These are phyloP conservation scores for Starmera dryadoides DNA, from an alignment of 805 yeast genomes.

Conservation along the genomic window DNA sequence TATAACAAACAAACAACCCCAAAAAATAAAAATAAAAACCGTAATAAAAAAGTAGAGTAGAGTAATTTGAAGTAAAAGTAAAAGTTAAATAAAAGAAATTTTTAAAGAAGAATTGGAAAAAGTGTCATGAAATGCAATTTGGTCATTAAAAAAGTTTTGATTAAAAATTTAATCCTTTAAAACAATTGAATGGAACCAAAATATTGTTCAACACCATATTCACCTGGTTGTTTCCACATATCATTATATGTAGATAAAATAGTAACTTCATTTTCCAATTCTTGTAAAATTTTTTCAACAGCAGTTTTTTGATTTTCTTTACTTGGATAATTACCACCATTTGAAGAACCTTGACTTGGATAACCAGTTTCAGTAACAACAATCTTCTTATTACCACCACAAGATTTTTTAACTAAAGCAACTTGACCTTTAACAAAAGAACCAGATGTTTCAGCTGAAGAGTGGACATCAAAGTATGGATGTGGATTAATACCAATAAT, in stretches of 20 bases:
- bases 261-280: constrained; percentile 53
- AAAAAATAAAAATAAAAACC: too few relatives aligned
- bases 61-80: neutral
- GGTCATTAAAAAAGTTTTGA: neutral
- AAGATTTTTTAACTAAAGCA: constrained; percentile 41
- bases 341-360: constrained; percentile 64
- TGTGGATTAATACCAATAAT: constrained; percentile 84
- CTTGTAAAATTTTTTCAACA: constrained; percentile 51
- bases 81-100: neutral
- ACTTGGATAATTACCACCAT: constrained; percentile 72
- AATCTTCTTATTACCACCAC: constrained; percentile 46
- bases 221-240: constrained; percentile 82
- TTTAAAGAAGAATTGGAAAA: neutral
- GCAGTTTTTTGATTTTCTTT: constrained; percentile 67
- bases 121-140: neutral
- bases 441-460: constrained; percentile 66
- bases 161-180: constrained; percentile 2
- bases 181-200: constrained; percentile 54
- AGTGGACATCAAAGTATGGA: constrained; percentile 65
- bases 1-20: too few relatives aligned
- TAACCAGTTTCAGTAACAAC: constrained; percentile 84
- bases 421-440: constrained; percentile 60
- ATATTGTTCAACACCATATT: constrained; percentile 77
- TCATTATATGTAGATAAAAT: constrained; percentile 79
- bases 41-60: too few relatives aligned